Evolutionary conservation across 257 asterid species (phyloP).

Genomic region (Fraxinus anomala): DNA sequence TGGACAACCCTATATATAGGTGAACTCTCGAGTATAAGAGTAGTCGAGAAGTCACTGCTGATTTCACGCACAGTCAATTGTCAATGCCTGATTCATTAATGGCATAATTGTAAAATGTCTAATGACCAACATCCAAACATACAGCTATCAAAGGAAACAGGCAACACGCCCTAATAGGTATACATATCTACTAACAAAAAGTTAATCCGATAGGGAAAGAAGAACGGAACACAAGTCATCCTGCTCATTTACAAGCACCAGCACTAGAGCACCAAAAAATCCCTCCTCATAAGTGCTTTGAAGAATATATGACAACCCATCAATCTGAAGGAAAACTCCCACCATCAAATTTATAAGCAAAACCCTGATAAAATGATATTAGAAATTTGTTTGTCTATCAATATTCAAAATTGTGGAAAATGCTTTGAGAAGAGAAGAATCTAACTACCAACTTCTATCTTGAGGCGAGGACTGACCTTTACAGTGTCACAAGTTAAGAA

Average conservation of each 20-base stretch:
- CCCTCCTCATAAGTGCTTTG: neutral
- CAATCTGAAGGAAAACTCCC: neutral
- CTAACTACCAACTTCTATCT: neutral
- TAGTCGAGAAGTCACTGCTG: neutral
- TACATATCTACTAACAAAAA: neutral
- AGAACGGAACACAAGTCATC: neutral
- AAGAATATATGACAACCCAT: neutral
- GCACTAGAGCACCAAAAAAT: neutral
- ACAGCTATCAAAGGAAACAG: neutral
- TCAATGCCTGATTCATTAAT: neutral
- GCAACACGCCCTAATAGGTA: neutral
- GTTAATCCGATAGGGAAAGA: neutral
- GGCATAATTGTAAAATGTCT: neutral
- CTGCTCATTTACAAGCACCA: constrained; percentile 2
- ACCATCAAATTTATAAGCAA: neutral
- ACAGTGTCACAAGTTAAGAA: constrained; percentile 28
- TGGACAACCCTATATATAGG: neutral
- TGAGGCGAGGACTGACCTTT: constrained; percentile 34
- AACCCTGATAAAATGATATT: neutral
- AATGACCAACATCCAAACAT: neutral
- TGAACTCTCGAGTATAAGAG: neutral
- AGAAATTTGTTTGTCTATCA: neutral
- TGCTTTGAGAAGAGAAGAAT: neutral
- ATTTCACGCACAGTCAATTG: too few relatives aligned
- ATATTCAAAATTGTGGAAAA: neutral